Conservation (phyloP, 75 land plant genomes). For the Gnetum montanum region DNA sequence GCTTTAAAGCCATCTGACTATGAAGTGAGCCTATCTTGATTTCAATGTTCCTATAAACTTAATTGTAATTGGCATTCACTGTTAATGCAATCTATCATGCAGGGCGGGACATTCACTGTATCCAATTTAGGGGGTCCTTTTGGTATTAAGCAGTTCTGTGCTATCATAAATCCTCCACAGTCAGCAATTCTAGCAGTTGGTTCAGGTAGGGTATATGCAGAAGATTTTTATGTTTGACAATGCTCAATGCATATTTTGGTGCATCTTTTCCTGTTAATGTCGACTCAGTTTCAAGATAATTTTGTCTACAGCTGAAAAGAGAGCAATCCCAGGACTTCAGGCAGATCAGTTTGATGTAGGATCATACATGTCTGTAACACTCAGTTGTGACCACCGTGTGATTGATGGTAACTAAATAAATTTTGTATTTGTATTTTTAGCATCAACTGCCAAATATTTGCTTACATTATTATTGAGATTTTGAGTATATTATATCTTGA, state of each 20-base stretch:
- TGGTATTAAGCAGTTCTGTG: conserved; percentile 98
- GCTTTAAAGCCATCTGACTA: conserved; percentile 87
- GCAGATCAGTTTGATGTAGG: conserved; percentile 47
- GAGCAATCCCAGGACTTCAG: conserved; percentile 56
- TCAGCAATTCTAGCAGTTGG: conserved; percentile 94
- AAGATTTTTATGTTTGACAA: no score
- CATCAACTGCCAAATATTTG: background rate
- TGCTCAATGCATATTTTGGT: no score
- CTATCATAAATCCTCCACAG: conserved; percentile 98
- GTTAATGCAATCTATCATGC: conserved; percentile 10
- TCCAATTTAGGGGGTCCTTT: conserved; percentile 98
- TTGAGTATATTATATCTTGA: conserved; percentile 3
- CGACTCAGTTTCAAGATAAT: no score
- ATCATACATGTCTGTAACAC: conserved; percentile 87
- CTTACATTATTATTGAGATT: conserved; percentile 5
- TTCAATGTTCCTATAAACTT: background rate
- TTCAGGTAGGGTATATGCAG: conserved; percentile 52
- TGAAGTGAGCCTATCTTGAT: no score
- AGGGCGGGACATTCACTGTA: conserved; percentile 99
- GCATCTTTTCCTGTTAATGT: no score
- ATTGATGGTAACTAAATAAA: conserved; percentile 61
- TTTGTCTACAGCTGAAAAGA: conserved; percentile 73
- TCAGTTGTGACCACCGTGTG: conserved; percentile 98
- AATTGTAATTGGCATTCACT: background rate
- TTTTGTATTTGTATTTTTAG: background rate